These are phyloP conservation scores for Claviceps monticola DNA, from an alignment of 2,329 filamentous ascomycete species.

Conservation along the genomic window DNA sequence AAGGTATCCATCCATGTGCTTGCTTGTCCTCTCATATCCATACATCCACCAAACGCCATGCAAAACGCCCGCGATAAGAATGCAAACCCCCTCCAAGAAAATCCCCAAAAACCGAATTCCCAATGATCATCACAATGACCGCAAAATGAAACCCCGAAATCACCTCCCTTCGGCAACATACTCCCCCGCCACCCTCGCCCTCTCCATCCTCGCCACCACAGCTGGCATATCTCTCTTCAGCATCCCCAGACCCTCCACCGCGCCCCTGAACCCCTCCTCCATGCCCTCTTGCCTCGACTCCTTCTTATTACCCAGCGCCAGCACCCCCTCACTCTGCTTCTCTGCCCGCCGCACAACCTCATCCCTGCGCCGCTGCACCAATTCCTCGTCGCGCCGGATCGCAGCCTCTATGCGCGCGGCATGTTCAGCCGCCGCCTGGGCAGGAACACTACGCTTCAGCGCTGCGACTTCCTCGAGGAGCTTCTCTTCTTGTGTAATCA, in stretches of 20 bases:
- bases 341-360: constrained; percentile 9
- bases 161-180: constrained; percentile 32
- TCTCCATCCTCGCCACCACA: constrained; percentile 50
- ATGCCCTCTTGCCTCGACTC: constrained; percentile 30
- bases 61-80: neutral
- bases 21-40: neutral
- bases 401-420: constrained; percentile 26
- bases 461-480: constrained; percentile 49
- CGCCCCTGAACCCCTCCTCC: constrained; percentile 31
- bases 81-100: neutral
- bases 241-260: constrained; percentile 35
- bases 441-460: constrained; percentile 41
- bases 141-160: neutral
- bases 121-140: neutral
- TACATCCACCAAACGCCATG: neutral
- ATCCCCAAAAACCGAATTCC: neutral
- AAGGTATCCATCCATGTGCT: neutral
- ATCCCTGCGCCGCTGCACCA: constrained; percentile 19
- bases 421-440: constrained; percentile 27
- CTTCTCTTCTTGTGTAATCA: constrained; percentile 49
- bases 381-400: constrained; percentile 33
- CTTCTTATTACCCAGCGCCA: constrained; percentile 15
- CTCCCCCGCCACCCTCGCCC: constrained; percentile 44
- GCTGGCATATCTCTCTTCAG: constrained; percentile 48
- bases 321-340: constrained; percentile 11